Evolutionary conservation across 2,329 filamentous ascomycete species (phyloP).

Genomic region (Aspergillus ibericus): DNA sequence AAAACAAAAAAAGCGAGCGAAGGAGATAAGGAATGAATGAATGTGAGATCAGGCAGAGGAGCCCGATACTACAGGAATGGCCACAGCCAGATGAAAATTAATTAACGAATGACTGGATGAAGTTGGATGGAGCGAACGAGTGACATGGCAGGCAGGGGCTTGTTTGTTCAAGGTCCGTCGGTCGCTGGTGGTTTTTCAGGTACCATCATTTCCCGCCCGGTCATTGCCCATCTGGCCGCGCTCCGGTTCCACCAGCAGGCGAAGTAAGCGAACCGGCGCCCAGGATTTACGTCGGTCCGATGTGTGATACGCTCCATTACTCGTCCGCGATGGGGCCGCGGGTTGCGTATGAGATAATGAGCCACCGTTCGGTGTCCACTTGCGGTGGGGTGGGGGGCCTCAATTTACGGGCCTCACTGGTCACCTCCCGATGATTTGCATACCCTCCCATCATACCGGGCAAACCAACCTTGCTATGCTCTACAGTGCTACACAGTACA

Average conservation of each 20-base stretch:
- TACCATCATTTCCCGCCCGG: slow-evolving; percentile 7
- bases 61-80: slow-evolving; percentile 15
- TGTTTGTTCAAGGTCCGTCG: slow-evolving; percentile 1
- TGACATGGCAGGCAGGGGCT: slow-evolving; percentile 26
- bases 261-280: neutral
- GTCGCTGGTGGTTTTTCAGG: slow-evolving; percentile 1
- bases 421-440: neutral
- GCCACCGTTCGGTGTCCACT: neutral
- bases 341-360: neutral
- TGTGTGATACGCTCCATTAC: neutral
- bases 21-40: slow-evolving; percentile 15
- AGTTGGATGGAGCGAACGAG: slow-evolving; percentile 27
- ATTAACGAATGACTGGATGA: slow-evolving; percentile 33
- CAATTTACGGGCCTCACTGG: neutral
- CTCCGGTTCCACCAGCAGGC: neutral
- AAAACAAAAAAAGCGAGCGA: slow-evolving; percentile 16
- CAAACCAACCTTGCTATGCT: neutral
- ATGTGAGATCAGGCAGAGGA: slow-evolving; percentile 11
- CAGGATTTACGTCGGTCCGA: neutral
- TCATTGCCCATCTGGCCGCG: neutral
- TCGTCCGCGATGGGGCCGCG: neutral
- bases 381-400: neutral
- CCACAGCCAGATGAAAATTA: slow-evolving; percentile 15
- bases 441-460: neutral
- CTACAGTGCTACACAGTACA: neutral